Conservation (phyloP, 805 yeast genomes). For the Teunomyces pallodes region DNA sequence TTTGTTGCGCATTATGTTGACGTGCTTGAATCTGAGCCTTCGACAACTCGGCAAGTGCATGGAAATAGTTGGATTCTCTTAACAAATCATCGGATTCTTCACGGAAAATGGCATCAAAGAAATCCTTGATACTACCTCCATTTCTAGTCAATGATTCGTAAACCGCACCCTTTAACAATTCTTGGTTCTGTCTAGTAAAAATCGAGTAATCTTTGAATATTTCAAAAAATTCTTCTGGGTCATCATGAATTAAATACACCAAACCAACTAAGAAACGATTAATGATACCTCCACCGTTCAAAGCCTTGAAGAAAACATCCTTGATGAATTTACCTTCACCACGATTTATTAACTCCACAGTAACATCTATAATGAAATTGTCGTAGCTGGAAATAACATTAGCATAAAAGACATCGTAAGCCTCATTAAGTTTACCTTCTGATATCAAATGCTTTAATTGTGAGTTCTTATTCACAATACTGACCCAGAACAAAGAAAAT, state of each 20-base stretch:
- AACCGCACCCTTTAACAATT: background rate
- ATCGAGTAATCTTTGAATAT: slow-evolving; percentile 21
- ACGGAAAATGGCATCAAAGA: slow-evolving; percentile 20
- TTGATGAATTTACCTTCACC: slow-evolving; percentile 43
- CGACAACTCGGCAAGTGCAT: slow-evolving; percentile 26
- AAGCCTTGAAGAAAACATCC: slow-evolving; percentile 28
- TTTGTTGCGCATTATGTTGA: slow-evolving; percentile 2
- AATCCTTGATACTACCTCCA: slow-evolving; percentile 15
- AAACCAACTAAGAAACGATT: slow-evolving; percentile 35
- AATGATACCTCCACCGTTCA: slow-evolving; percentile 13
- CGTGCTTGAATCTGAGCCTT: slow-evolving; percentile 7
- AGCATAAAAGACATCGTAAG: slow-evolving; percentile 26
- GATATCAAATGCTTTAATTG: slow-evolving; percentile 17
- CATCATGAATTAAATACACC: slow-evolving; percentile 28
- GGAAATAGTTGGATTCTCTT: slow-evolving; percentile 27
- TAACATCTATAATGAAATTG: slow-evolving; percentile 36
- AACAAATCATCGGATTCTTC: slow-evolving; percentile 10
- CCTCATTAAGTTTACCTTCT: slow-evolving; percentile 17
- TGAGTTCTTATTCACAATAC: slow-evolving; percentile 19
- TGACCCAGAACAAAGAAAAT: slow-evolving; percentile 31
- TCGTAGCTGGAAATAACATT: slow-evolving; percentile 16
- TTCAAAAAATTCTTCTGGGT: slow-evolving; percentile 19
- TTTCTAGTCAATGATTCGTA: slow-evolving; percentile 3
- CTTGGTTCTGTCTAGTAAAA: slow-evolving; percentile 11
- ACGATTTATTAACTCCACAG: slow-evolving; percentile 26